A percentile compares a stretch with the other conserved stretches of the same genome.
Evolutionary conservation across 148 eudicot genomes (phyloP).

Genomic region (Vaccinium corymbosum): DNA sequence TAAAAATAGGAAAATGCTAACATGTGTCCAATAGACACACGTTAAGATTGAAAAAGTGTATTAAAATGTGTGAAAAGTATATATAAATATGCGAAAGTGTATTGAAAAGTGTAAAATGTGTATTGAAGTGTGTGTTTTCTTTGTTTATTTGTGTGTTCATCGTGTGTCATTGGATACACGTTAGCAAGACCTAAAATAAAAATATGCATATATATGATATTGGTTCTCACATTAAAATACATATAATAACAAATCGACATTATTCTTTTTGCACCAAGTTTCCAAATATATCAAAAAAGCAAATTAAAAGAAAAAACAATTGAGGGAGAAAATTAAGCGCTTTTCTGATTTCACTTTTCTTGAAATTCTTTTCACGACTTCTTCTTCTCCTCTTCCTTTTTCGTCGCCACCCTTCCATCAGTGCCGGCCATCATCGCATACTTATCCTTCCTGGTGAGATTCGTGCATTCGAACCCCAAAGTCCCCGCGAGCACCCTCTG

Average conservation of each 20-base stretch:
- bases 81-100: too few relatives aligned
- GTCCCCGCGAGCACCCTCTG: slow-evolving; percentile 50
- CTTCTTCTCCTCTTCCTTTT: slow-evolving; percentile 20
- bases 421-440: slow-evolving; percentile 57
- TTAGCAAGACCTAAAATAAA: neutral
- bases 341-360: neutral
- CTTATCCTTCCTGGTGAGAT: slow-evolving; percentile 61
- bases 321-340: neutral
- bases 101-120: too few relatives aligned
- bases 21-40: too few relatives aligned
- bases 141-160: too few relatives aligned
- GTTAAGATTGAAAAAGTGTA: too few relatives aligned
- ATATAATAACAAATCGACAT: neutral
- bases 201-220: neutral
- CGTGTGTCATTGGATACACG: too few relatives aligned
- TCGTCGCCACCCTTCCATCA: slow-evolving; percentile 37
- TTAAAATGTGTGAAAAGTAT: too few relatives aligned
- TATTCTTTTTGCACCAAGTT: neutral
- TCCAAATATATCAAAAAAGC: neutral
- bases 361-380: neutral
- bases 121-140: too few relatives aligned
- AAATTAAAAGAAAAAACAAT: neutral
- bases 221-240: neutral
- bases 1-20: neutral
- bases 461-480: slow-evolving; percentile 58